Conservation (phyloP, 768 basidiomycete genomes). For the Boletus reticulatus region DNA sequence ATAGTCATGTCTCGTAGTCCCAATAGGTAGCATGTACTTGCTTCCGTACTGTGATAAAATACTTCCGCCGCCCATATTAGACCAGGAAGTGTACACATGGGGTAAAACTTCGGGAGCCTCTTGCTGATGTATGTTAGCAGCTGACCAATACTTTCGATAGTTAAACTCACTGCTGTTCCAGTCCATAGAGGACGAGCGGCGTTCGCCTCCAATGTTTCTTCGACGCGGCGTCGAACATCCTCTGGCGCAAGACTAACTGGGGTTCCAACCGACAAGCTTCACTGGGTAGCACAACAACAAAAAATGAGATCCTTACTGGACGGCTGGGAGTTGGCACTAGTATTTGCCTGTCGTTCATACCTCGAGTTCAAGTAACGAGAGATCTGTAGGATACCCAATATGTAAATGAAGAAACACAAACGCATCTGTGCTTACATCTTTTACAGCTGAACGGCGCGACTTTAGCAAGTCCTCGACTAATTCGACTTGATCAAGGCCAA, state of each 20-base stretch:
- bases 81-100: slow-evolving; percentile 81
- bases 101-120: slow-evolving; percentile 66
- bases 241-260: slow-evolving; percentile 37
- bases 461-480: slow-evolving; percentile 68
- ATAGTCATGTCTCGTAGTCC: slow-evolving; percentile 63
- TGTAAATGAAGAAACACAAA: background rate
- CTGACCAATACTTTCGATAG: background rate
- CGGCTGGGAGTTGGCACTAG: background rate
- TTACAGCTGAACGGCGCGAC: slow-evolving; percentile 46
- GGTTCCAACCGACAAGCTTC: background rate
- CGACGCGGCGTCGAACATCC: slow-evolving; percentile 61
- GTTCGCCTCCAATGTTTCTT: slow-evolving; percentile 56
- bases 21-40: slow-evolving; percentile 79
- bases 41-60: slow-evolving; percentile 67
- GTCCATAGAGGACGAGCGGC: slow-evolving; percentile 66
- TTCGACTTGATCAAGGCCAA: slow-evolving; percentile 85
- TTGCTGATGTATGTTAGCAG: slow-evolving; percentile 37
- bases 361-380: slow-evolving; percentile 3
- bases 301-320: slow-evolving; percentile 6
- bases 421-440: slow-evolving; percentile 42
- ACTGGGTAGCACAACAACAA: background rate
- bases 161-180: slow-evolving; percentile 45
- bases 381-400: slow-evolving; percentile 13
- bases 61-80: slow-evolving; percentile 55
- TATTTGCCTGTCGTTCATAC: background rate